Evolutionary conservation across 805 yeast genomes (phyloP), one percentile per base, ranked within the genome.

Genomic region (Ogataea corticis): DNA sequence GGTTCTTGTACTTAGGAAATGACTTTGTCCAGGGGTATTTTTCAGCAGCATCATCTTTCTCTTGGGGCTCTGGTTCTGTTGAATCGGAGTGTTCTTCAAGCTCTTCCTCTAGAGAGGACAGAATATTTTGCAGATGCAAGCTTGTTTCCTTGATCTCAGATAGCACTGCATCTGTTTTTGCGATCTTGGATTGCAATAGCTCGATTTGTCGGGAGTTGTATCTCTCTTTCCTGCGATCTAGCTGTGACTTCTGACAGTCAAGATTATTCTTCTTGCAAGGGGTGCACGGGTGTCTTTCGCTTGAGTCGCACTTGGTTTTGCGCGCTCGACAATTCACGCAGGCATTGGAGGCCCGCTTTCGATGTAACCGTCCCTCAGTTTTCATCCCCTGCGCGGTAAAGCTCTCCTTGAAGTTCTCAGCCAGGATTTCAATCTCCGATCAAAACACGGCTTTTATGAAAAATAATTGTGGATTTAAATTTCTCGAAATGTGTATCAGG

Each of bases 261-360:
- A 35, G 10, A 3, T 41, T 31, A 5, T 35, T 19, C 18, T 44
- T 51, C 9, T 12, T 12, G 39, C 63, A 59, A n/a, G 44, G 44
- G 4, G 52, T n/a, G 41, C 63, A 59, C 7, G 62, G 62, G 18
- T 43, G 14, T 10, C 25, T 25, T 5, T n/a, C 15, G 10, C 33
- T 18, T 2, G 44, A 13, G 33, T 55, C 48, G 38, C 62, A 59
- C 41, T 56, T 57, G 7, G 52, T 46, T 41, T 59, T 59, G 17
- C 50, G 48, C 1, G 38, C 10, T 14, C 59, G 44, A 38, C 64
- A 59, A n/a, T 42, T 35, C 11, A 40, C 17, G 32, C 62, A 59
- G 1, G 63, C 59, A 10, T 18, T 30, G 3, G 50, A 31, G 1
- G 51, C 51, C n/a, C 47, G 15, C 37, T 27, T n/a, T 25, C 42